A percentile compares a stretch with the other conserved stretches of the same genome.
These are phyloP conservation scores for Spatholobus suberectus DNA, from an alignment of 306 rosid genomes.

Conservation along the genomic window DNA sequence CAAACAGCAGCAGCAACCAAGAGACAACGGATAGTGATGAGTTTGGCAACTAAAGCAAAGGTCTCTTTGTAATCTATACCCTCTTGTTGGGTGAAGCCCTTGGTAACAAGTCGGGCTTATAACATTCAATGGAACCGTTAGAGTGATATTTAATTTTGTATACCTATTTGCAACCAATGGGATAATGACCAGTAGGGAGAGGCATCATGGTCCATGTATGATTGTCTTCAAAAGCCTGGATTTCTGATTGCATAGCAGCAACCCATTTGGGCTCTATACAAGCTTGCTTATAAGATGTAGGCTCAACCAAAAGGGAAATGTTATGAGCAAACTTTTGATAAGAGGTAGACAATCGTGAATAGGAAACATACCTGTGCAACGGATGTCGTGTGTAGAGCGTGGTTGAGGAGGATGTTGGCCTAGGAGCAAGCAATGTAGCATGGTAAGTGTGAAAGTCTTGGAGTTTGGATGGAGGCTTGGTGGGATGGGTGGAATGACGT, in stretches of 20 bases:
- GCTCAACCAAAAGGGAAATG: background rate
- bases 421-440: no score
- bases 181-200: background rate
- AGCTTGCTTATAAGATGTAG: background rate
- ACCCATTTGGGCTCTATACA: background rate
- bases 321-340: no score
- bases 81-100: background rate
- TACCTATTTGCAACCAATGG: background rate
- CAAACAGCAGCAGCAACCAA: background rate
- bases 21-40: background rate
- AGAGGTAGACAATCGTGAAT: no score
- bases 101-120: background rate
- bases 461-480: no score
- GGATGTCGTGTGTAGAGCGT: no score
- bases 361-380: no score
- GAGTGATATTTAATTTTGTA: background rate
- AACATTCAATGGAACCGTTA: no score
- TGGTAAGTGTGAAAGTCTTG: no score
- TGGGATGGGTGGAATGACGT: no score
- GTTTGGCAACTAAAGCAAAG: no score
- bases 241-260: background rate
- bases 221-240: background rate
- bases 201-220: background rate
- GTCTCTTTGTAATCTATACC: background rate
- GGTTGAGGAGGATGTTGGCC: no score